Conservation (phyloP, 1,139 yeast genomes). For the Kluyveromyces marxianus region DNA sequence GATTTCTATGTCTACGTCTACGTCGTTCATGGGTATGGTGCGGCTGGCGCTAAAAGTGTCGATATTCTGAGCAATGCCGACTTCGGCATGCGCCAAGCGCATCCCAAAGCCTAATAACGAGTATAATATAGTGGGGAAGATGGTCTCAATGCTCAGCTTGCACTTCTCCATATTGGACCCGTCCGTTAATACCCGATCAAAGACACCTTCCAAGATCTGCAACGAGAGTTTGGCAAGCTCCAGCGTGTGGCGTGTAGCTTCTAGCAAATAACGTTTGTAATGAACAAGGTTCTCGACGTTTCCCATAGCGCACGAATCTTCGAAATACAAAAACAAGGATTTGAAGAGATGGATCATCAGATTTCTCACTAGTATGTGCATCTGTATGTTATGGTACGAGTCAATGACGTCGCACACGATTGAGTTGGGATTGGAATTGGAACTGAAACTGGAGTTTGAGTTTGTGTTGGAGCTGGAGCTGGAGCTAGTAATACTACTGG, state of each 20-base stretch:
- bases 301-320: conserved; percentile 1
- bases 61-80: background rate
- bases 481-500: too few relatives aligned
- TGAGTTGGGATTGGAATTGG: background rate
- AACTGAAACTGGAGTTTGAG: too few relatives aligned
- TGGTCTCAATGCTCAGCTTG: conserved; percentile 1
- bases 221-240: conserved; percentile 3
- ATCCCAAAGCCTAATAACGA: conserved; percentile 2
- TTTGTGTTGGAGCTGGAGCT: too few relatives aligned
- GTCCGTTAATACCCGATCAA: conserved; percentile 1
- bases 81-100: conserved; percentile 2
- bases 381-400: conserved; percentile 3
- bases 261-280: conserved; percentile 1
- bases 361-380: conserved; percentile 1
- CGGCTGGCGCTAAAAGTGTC: background rate
- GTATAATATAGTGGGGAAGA: conserved; percentile 3
- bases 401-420: conserved; percentile 4
- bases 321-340: conserved; percentile 7
- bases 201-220: conserved; percentile 1
- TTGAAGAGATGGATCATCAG: conserved; percentile 1
- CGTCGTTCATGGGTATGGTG: too few relatives aligned
- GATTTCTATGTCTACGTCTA: background rate
- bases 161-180: conserved; percentile 2
- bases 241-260: conserved; percentile 1
- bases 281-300: background rate